Conservation (phyloP, 495 filamentous ascomycete genomes). For the Neurospora sp. region DNA sequence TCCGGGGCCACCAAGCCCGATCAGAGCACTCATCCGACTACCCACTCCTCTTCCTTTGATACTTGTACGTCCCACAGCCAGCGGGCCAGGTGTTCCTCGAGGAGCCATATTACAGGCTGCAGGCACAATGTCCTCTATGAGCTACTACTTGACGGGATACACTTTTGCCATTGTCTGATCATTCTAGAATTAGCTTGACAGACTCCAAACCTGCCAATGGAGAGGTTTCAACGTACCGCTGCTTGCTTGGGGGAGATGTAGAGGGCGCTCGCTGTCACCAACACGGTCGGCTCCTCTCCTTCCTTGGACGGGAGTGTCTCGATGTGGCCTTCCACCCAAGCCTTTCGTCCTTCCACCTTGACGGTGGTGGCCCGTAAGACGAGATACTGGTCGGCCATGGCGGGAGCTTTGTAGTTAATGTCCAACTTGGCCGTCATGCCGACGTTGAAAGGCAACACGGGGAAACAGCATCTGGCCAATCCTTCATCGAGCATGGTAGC, state of each 20-base stretch:
- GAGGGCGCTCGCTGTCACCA: slow-evolving; percentile 50
- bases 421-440: slow-evolving; percentile 87
- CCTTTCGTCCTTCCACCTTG: slow-evolving; percentile 89
- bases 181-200: background rate
- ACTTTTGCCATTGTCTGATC: slow-evolving; percentile 33
- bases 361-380: slow-evolving; percentile 72
- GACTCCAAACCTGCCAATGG: background rate
- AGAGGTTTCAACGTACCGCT: slow-evolving; percentile 41
- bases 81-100: background rate
- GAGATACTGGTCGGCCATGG: slow-evolving; percentile 63
- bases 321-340: slow-evolving; percentile 87
- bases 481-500: slow-evolving; percentile 92
- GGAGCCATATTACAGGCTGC: background rate
- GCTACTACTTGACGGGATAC: slow-evolving; percentile 27
- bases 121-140: background rate
- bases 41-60: background rate
- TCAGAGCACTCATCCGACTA: background rate
- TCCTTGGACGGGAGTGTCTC: slow-evolving; percentile 57
- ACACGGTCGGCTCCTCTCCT: slow-evolving; percentile 23
- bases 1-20: background rate
- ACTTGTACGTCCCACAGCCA: background rate
- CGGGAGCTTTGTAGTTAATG: slow-evolving; percentile 78
- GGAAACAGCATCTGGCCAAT: slow-evolving; percentile 82
- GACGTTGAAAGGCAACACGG: slow-evolving; percentile 77
- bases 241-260: slow-evolving; percentile 86